phyloP scores from a whole-genome alignment of 495 filamentous ascomycete species.

The Jackrogersella minutella region DNA sequence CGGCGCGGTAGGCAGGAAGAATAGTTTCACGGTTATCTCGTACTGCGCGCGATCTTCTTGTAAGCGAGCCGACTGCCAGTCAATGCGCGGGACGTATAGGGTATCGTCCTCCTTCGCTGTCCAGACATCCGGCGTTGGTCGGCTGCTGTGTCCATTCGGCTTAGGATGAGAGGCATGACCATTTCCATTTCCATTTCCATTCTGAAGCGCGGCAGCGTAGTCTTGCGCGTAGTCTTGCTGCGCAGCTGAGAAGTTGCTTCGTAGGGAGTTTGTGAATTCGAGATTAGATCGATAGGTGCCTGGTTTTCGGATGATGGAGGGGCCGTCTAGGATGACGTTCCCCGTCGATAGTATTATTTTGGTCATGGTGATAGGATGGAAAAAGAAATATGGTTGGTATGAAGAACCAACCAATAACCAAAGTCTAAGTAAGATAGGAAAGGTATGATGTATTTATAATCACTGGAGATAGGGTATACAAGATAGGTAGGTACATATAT shows the following conservation, averaged over 20 bases:
- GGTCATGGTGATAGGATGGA: conserved; percentile 58
- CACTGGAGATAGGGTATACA: conserved; percentile 3
- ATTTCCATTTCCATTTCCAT: conserved; percentile 32
- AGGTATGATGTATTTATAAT: conserved; percentile 12
- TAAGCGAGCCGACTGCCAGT: conserved; percentile 73
- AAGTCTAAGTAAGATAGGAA: conserved; percentile 10
- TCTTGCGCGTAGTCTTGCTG: conserved; percentile 69
- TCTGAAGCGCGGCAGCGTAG: conserved; percentile 48
- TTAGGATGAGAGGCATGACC: too few relatives aligned
- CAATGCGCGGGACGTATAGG: conserved; percentile 79
- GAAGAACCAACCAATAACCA: conserved; percentile 5
- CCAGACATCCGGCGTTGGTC: conserved; percentile 62
- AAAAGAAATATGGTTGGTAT: neutral
- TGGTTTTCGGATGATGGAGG: conserved; percentile 80
- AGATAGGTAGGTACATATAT: conserved; percentile 18
- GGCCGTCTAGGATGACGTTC: conserved; percentile 83
- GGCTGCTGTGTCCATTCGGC: conserved; percentile 37
- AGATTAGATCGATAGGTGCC: conserved; percentile 81
- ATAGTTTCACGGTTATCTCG: conserved; percentile 93
- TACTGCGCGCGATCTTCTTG: conserved; percentile 81
- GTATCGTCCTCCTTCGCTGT: conserved; percentile 65
- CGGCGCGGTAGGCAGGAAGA: conserved; percentile 80
- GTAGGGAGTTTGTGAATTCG: conserved; percentile 85
- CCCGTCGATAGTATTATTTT: conserved; percentile 90
- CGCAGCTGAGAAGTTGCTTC: conserved; percentile 77